Evolutionary conservation across 345 rosid genomes (phyloP), one percentile per base, ranked within the genome.

Genomic region (Combretum micranthum): DNA sequence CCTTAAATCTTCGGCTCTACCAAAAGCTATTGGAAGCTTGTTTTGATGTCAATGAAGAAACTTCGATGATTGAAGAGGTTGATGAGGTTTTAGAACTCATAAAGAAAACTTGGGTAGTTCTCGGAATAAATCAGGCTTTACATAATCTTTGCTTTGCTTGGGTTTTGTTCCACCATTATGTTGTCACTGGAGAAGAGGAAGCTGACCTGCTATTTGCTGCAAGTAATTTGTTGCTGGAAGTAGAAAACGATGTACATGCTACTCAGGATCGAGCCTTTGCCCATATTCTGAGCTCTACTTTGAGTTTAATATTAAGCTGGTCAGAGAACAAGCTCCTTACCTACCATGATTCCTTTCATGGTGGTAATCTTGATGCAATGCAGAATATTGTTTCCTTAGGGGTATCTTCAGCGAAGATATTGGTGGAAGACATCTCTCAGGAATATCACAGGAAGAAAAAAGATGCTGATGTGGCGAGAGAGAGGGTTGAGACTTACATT

Each of bases 121-220:
- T 93, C 55, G 99, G 96, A 47, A 77, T 89, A 54, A 81, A 77
- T 64, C 92, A 83, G 63, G 64, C 69, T 75, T 49, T 85, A 58
- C 99, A 93, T 65, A 89, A 87, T 51, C 79, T 87, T 69, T 89
- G 96, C 70, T 87, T 87, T 56, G 72, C 84, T 20, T 93, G 99
- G 99, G 82, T 87, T 56, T 71, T 93, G 67, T 89, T 89, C 76
- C 79, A 78, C 55, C 88, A 79, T 1, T 93, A 79, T 65, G 90
- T 89, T 59, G 69, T 73, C 16, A 85, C 90, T 32, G 91, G 91
- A 13, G 88, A 89, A 74, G 75, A 79, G 37, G 97, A 87, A 76
- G 74, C 72, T 50, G 92, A 83, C 64, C 73, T 93, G 72, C 80
- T 93, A 39, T 81, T 82, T 68, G 91, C 90, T 43, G 85, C 94